Percentiles rank a stretch among this genome's conserved stretches.
Evolutionary conservation across 1,284 basidiomycete species (phyloP).

Genomic region (Ceratorhiza oryzae-sativae): DNA sequence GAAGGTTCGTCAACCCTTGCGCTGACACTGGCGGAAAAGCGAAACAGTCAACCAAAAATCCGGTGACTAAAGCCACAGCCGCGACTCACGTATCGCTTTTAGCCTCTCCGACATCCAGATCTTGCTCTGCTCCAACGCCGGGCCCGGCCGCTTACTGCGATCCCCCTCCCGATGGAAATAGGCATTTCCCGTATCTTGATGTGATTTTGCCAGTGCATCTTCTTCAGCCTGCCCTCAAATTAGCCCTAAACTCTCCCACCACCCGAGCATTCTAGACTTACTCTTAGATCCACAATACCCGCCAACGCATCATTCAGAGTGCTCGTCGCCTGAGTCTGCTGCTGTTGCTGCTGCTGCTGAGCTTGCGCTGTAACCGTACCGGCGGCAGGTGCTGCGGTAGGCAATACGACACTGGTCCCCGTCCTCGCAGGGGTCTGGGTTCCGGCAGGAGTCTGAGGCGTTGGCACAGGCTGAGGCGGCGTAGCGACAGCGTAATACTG

Average conservation of each 20-base stretch:
- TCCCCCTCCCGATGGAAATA: conserved; percentile 64
- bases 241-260: conserved; percentile 14
- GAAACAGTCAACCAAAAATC: neutral
- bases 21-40: conserved; percentile 37
- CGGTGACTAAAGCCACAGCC: neutral
- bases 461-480: conserved; percentile 18
- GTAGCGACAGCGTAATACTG: conserved; percentile 26
- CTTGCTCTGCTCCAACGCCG: conserved; percentile 43
- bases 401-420: conserved; percentile 28
- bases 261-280: conserved; percentile 49
- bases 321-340: conserved; percentile 36
- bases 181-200: conserved; percentile 30
- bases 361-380: neutral
- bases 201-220: conserved; percentile 59
- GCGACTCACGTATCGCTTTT: conserved; percentile 45
- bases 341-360: conserved; percentile 30
- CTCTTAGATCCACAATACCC: conserved; percentile 80
- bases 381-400: conserved; percentile 60
- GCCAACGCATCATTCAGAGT: conserved; percentile 82
- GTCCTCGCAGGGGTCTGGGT: conserved; percentile 40
- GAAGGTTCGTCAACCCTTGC: conserved; percentile 51
- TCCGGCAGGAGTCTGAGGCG: conserved; percentile 28
- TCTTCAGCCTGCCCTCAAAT: conserved; percentile 69
- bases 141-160: conserved; percentile 63
- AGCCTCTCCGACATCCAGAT: conserved; percentile 58